Evolutionary conservation across 2,329 filamentous ascomycete species (phyloP), one percentile per base, ranked within the genome.

Genomic region (Thelonectria olida): DNA sequence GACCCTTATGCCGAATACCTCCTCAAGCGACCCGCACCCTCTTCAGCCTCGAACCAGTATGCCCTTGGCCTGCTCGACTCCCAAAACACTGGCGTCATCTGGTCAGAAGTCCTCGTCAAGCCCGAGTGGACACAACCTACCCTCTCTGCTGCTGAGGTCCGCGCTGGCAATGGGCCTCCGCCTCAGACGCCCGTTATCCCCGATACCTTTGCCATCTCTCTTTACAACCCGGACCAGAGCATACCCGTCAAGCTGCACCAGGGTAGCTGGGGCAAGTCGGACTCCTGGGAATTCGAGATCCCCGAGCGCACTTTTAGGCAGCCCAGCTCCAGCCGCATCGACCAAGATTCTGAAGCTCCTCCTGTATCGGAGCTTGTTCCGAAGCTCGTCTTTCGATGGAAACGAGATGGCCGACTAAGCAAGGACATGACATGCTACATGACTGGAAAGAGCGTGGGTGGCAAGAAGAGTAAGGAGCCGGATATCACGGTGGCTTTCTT

Each of bases 401-500:
- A 92, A 76, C 90, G 90, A 71, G 95, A 97, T 76, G 90, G 93
- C 64, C 90, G 93, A 66, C 80, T 97, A 55, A 91, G 89, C 59
- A 96, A 92, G 78, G 93, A 97, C 72, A 88, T 97, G 82, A 93
- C 92, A 2, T 97, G 94, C 77, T 93, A 91, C 76, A 84, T 97
- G 79, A 91, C 90, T 0, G 94, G 95, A 15, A 92, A 89, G 74
- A 90, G 88, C 12, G 86, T 91, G 0, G 88, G 86, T 20, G 88
- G 88, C n/a, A 92, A 90, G 78, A 92, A 92, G 81, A 91, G 84
- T 80, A 95, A 92, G 74, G 96, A 99, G 75, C 95, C 96, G 0
- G 96, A 98, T 77, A 98, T 98, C 68, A 94, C 93, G 0, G 85
- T 98, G n/a, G 93, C 93, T 2, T 85, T 98, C 70, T 97, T 94